Evolutionary conservation across 1,139 yeast species (phyloP), one percentile per base, ranked within the genome.

Genomic region (Sugiyamaella castrensis): DNA sequence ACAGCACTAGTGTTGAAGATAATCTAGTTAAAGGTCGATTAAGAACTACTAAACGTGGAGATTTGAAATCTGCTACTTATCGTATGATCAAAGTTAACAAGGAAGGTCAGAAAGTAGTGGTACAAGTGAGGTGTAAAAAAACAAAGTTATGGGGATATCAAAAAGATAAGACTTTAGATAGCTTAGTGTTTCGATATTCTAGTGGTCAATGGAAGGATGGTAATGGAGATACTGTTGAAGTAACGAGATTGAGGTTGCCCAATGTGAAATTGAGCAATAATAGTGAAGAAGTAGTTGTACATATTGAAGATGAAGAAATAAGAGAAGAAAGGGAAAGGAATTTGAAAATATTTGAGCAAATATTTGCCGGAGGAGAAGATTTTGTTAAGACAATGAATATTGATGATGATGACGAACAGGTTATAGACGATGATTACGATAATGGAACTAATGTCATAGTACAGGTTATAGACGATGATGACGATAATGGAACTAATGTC

Each of bases 81-180:
- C 73, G 97, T 54, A 76, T 85, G 2, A 70, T 76, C 46, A 75
- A 83, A 30, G 79, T 81, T 57, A 86, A 88, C 5, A 46, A 43
- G 9, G 48, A 45, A 29, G 76, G 76, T 16, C 71, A 82, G 46
- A 81, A 81, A 61, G 72, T 73, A 6, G 49, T 55, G 40, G 55
- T 60, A 19, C 58, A 58, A 24, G 68, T 82, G 52, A 80, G 79
- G 59, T 72, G 82, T 54, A 76, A 74, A 59, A 87, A 87, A 68
- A 81, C 83, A 26, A 88, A 88, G 61, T 73, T 92, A 39, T 92
- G 98, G 98, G 98, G 98, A 8, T 74, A 81, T 52, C 91, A 85
- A 57, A 84, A 86, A 68, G 76, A 79, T 56, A 81, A 77, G 57
- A 72, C 77, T 2, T 64, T 75, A 1, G 74, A 77, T 39, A 92